Conservation (phyloP, 177 flowering plant species). For the Telopea speciosissima region DNA sequence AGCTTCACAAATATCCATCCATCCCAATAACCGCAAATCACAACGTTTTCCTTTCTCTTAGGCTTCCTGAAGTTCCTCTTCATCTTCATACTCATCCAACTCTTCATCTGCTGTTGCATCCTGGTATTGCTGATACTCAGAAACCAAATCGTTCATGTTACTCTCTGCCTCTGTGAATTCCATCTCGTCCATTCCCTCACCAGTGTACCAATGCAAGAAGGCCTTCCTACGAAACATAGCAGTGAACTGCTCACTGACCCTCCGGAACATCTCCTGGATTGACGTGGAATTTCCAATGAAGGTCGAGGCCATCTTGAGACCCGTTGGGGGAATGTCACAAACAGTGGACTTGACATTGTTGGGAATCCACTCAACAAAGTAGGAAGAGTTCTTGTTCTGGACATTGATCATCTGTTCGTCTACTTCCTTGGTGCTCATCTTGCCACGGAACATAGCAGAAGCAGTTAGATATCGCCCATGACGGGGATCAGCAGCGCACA, state of each 20-base stretch:
- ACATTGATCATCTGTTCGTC: slow-evolving; percentile 62
- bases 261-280: slow-evolving; percentile 61
- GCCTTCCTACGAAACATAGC: slow-evolving; percentile 74
- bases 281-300: slow-evolving; percentile 64
- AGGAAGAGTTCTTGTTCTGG: slow-evolving; percentile 57
- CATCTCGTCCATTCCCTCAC: slow-evolving; percentile 63
- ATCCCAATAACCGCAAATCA: too few relatives aligned
- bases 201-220: slow-evolving; percentile 65
- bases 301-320: slow-evolving; percentile 62
- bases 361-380: slow-evolving; percentile 58
- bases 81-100: slow-evolving; percentile 38
- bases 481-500: slow-evolving; percentile 89
- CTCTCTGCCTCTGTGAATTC: slow-evolving; percentile 52
- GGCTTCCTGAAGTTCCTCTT: slow-evolving; percentile 30
- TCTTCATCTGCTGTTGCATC: slow-evolving; percentile 70
- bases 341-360: slow-evolving; percentile 70
- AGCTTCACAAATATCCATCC: neutral
- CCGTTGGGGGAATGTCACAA: slow-evolving; percentile 64
- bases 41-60: neutral
- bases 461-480: slow-evolving; percentile 73
- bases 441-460: slow-evolving; percentile 73
- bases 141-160: slow-evolving; percentile 55
- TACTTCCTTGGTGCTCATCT: slow-evolving; percentile 70
- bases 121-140: slow-evolving; percentile 68
- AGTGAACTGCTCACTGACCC: slow-evolving; percentile 69